Evolutionary conservation across 2,329 filamentous ascomycete genomes (phyloP).

Genomic region (Aspergillus brunneoviolaceus): DNA sequence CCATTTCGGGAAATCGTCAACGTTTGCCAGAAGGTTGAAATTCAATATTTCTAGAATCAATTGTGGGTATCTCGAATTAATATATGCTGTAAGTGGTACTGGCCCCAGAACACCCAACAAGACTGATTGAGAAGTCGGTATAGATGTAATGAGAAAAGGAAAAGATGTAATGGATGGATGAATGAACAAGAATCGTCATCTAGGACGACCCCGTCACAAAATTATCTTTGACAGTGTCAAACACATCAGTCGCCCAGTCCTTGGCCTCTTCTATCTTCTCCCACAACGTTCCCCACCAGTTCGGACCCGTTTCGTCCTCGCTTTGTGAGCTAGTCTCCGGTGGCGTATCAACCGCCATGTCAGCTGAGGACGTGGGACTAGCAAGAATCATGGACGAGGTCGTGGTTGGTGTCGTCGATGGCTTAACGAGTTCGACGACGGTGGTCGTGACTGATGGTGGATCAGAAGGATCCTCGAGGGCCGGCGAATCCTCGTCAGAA

Average conservation of each 20-base stretch:
- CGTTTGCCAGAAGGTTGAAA: background rate
- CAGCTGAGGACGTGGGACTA: background rate
- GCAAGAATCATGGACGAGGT: background rate
- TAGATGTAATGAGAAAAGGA: background rate
- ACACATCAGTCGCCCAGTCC: conserved; percentile 36
- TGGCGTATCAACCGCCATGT: background rate
- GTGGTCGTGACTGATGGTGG: conserved; percentile 23
- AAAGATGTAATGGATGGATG: background rate
- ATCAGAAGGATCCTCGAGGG: conserved; percentile 34
- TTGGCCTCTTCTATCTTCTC: conserved; percentile 37
- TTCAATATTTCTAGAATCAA: background rate
- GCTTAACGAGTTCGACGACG: background rate
- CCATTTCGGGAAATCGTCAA: background rate
- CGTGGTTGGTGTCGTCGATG: background rate
- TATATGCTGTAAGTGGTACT: background rate
- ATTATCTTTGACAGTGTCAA: conserved; percentile 32
- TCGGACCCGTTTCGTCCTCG: conserved; percentile 21
- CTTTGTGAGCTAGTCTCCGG: conserved; percentile 16
- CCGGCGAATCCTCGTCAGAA: conserved; percentile 39
- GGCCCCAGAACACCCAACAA: too few relatives aligned
- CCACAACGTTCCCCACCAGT: conserved; percentile 37
- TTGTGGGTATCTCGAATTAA: background rate
- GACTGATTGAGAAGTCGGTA: too few relatives aligned
- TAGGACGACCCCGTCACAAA: conserved; percentile 14
- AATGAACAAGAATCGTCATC: background rate